These are phyloP conservation scores for Fraxinus floribunda DNA, from an alignment of 305 asterid genomes.

Conservation along the genomic window DNA sequence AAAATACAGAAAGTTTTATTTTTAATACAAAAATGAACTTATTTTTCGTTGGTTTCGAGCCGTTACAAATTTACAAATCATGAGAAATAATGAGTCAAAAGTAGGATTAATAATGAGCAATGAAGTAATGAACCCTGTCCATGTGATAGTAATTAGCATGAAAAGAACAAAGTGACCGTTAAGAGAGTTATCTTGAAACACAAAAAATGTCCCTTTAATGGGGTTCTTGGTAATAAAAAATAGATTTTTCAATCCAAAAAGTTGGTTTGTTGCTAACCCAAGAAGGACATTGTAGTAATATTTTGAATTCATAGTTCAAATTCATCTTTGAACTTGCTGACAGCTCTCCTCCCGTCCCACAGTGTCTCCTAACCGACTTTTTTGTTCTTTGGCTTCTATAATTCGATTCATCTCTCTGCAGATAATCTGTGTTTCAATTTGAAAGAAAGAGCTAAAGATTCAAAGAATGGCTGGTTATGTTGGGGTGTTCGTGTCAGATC, in stretches of 20 bases:
- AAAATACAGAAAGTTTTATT: neutral
- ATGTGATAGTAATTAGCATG: constrained; percentile 33
- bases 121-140: constrained; percentile 12
- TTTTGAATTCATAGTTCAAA: constrained; percentile 47
- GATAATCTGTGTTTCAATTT: constrained; percentile 2
- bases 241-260: neutral
- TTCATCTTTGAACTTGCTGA: constrained; percentile 35
- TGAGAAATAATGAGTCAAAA: neutral
- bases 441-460: neutral
- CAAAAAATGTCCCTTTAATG: constrained; percentile 16
- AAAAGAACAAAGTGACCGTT: constrained; percentile 35
- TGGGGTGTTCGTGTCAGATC: constrained; percentile 90
- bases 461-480: constrained; percentile 67
- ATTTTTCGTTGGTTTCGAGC: neutral
- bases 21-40: neutral
- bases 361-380: constrained; percentile 32
- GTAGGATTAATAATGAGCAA: constrained; percentile 23
- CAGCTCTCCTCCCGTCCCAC: constrained; percentile 74
- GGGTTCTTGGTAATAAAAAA: constrained; percentile 7
- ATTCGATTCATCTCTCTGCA: constrained; percentile 3
- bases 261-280: neutral
- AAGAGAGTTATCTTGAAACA: neutral
- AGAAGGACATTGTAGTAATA: constrained; percentile 41
- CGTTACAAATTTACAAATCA: constrained; percentile 6
- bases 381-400: constrained; percentile 5